phyloP scores from a whole-genome alignment of 768 basidiomycete genomes.

The Kwoniella dendrophila region DNA sequence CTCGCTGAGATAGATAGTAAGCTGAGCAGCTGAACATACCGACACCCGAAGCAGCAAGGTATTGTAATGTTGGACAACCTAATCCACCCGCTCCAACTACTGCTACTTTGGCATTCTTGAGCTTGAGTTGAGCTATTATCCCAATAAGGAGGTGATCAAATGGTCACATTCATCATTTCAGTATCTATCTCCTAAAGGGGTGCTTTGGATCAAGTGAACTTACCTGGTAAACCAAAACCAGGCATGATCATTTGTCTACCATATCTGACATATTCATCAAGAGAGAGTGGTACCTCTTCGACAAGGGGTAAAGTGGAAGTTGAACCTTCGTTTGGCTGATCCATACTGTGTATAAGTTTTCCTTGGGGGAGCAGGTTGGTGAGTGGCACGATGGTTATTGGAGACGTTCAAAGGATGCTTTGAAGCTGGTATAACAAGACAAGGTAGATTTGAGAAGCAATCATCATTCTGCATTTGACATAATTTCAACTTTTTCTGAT shows the following conservation, averaged over 20 bases:
- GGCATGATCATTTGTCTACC: conserved; percentile 95
- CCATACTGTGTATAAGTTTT: no score
- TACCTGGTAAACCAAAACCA: conserved; percentile 82
- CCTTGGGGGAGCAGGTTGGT: no score
- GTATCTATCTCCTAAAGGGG: no score
- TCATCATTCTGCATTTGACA: not conserved
- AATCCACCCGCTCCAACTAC: conserved; percentile 95
- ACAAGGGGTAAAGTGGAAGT: not conserved
- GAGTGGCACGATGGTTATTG: not conserved
- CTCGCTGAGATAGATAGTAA: not conserved
- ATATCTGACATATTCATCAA: conserved; percentile 82
- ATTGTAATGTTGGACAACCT: conserved; percentile 93
- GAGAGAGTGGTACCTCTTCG: conserved; percentile 34
- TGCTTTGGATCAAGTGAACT: no score
- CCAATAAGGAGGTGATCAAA: not conserved
- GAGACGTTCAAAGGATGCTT: not conserved
- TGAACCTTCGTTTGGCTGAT: not conserved
- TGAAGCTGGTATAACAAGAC: not conserved
- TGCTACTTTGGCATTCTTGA: conserved; percentile 72
- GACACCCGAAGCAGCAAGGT: conserved; percentile 87
- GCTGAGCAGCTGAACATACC: conserved; percentile 62
- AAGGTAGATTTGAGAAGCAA: no score
- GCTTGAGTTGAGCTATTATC: conserved; percentile 77
- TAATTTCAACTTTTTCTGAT: conserved; percentile 14
- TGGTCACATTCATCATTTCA: not conserved